Evolutionary conservation across 2,329 filamentous ascomycete species (phyloP).

Genomic region (Colletotrichum liaoningense): DNA sequence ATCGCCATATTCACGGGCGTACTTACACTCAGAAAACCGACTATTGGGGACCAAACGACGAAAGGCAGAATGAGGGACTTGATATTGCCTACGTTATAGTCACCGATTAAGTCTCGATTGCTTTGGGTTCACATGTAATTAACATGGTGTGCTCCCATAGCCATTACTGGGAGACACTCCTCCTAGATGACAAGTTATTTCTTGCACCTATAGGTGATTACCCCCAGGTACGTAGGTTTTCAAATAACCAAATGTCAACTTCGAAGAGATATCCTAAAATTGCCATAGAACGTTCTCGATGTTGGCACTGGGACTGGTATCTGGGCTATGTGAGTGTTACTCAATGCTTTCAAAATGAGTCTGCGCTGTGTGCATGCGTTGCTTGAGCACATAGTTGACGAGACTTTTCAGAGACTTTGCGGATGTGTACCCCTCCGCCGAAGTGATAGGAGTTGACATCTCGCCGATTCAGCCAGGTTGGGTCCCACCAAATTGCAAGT

Average conservation of each 20-base stretch:
- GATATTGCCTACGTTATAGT: constrained; percentile 31
- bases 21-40: constrained; percentile 38
- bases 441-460: constrained; percentile 63
- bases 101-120: neutral
- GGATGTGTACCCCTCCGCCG: constrained; percentile 55
- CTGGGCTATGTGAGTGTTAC: constrained; percentile 51
- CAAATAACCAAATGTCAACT: neutral
- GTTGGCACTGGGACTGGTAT: constrained; percentile 56
- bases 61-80: constrained; percentile 36
- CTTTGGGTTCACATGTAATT: no score
- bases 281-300: constrained; percentile 51
- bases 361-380: neutral
- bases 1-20: constrained; percentile 44
- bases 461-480: constrained; percentile 66
- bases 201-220: constrained; percentile 23
- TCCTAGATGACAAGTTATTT: constrained; percentile 37
- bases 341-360: neutral
- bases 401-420: constrained; percentile 56
- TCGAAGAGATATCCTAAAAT: constrained; percentile 39
- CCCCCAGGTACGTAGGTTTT: constrained; percentile 15
- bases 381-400: neutral
- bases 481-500: constrained; percentile 72
- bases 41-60: constrained; percentile 35
- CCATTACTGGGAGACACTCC: constrained; percentile 41
- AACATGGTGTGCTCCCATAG: neutral